A percentile compares a stretch with the other conserved stretches of the same genome.
Conservation (phyloP, 2,329 filamentous ascomycete genomes). For the Ophiostoma novo-ulmi region DNA sequence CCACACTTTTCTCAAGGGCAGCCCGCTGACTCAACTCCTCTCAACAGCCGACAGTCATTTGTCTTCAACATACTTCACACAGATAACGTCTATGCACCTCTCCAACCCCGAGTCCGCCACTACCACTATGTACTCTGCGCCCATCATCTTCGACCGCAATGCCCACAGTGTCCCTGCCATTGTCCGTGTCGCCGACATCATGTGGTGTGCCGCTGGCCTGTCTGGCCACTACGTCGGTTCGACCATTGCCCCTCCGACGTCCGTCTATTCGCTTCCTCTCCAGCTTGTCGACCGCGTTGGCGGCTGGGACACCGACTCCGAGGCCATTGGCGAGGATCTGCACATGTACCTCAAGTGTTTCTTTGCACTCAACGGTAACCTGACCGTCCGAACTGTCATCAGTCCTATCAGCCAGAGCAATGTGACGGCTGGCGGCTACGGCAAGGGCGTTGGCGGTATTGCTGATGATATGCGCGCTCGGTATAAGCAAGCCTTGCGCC, state of each 20-base stretch:
- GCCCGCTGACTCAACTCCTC: neutral
- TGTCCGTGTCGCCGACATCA: slow-evolving; percentile 65
- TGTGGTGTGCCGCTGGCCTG: slow-evolving; percentile 67
- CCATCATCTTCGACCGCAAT: slow-evolving; percentile 70
- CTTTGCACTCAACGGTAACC: slow-evolving; percentile 65
- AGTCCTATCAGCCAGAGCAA: slow-evolving; percentile 70
- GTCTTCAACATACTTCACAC: slow-evolving; percentile 60
- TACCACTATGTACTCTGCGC: slow-evolving; percentile 63
- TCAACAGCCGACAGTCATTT: slow-evolving; percentile 64
- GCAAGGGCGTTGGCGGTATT: slow-evolving; percentile 50
- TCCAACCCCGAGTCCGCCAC: slow-evolving; percentile 53
- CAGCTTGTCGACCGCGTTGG: slow-evolving; percentile 62
- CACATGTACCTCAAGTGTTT: slow-evolving; percentile 78
- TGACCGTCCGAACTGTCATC: slow-evolving; percentile 59
- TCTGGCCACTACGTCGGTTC: slow-evolving; percentile 63
- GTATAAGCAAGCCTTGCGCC: slow-evolving; percentile 66
- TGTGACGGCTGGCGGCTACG: slow-evolving; percentile 55
- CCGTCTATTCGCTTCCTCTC: slow-evolving; percentile 66
- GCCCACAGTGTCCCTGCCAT: slow-evolving; percentile 61
- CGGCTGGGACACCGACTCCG: slow-evolving; percentile 65
- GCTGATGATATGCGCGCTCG: slow-evolving; percentile 57
- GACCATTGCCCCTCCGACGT: slow-evolving; percentile 63
- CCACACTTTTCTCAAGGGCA: neutral
- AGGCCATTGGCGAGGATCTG: slow-evolving; percentile 69
- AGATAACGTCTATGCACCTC: slow-evolving; percentile 59